Evolutionary conservation across 2,329 filamentous ascomycete genomes (phyloP).

Genomic region (Aspergillus sp.): DNA sequence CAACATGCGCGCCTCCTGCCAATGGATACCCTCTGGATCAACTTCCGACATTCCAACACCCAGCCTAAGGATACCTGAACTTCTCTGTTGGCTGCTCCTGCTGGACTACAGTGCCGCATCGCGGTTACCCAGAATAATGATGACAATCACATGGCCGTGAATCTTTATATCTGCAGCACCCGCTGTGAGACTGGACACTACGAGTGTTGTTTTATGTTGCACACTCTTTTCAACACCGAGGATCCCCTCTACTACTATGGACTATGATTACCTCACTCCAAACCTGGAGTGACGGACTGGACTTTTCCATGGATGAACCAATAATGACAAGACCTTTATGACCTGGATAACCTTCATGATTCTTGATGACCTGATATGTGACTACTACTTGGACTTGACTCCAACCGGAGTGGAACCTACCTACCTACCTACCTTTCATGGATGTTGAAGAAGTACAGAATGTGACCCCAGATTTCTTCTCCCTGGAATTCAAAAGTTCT

Average conservation of each 20-base stretch:
- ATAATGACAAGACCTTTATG: background rate
- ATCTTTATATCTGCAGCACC: constrained; percentile 25
- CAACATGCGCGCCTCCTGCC: constrained; percentile 9
- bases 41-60: background rate
- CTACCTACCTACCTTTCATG: background rate
- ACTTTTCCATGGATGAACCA: constrained; percentile 10
- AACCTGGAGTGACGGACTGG: constrained; percentile 29
- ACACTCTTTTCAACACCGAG: constrained; percentile 26
- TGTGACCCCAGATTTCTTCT: constrained; percentile 7
- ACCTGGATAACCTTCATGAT: background rate
- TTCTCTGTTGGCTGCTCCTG: background rate
- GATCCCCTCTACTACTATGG: constrained; percentile 17
- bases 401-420: constrained; percentile 10
- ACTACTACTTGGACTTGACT: constrained; percentile 8
- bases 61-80: background rate
- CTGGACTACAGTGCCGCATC: constrained; percentile 19
- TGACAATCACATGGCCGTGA: background rate
- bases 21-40: constrained; percentile 5
- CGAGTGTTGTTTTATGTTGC: constrained; percentile 43
- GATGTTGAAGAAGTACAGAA: constrained; percentile 6
- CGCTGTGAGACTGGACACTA: constrained; percentile 36
- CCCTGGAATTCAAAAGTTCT: constrained; percentile 9
- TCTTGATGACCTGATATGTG: background rate
- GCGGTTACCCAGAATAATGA: constrained; percentile 24
- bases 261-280: constrained; percentile 17